Conservation (phyloP, 352 stramenopile genomes). For the Pythium pyrilobum region DNA sequence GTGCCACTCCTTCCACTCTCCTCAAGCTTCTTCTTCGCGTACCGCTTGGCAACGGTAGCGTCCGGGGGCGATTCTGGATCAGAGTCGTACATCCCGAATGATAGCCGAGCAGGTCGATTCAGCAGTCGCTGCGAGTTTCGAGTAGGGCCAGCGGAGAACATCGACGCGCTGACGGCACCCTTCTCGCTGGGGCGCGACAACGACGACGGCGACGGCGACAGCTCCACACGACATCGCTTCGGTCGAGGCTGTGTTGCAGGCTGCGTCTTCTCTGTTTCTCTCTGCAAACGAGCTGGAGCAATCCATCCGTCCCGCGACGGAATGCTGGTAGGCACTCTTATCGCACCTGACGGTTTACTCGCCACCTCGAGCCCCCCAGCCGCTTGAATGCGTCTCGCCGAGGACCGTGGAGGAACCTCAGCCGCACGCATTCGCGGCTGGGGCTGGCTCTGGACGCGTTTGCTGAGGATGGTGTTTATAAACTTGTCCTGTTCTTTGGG, state of each 20-base stretch:
- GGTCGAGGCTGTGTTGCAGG: background rate
- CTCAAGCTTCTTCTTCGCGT: background rate
- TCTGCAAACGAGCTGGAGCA: background rate
- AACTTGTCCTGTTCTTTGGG: too few relatives aligned
- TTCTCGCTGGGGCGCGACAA: too few relatives aligned
- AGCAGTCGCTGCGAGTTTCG: background rate
- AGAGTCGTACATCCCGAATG: slow-evolving; percentile 12
- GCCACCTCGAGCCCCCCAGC: too few relatives aligned
- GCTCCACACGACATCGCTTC: background rate
- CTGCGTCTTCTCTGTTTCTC: background rate
- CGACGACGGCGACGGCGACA: background rate
- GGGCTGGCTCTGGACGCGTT: too few relatives aligned
- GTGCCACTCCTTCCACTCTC: background rate
- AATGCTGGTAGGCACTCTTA: too few relatives aligned
- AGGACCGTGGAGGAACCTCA: too few relatives aligned
- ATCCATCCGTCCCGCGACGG: background rate
- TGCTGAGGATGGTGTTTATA: too few relatives aligned
- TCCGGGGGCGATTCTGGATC: background rate
- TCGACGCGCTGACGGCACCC: background rate
- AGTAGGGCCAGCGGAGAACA: background rate
- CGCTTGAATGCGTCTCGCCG: too few relatives aligned
- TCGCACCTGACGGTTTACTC: too few relatives aligned
- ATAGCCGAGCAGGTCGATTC: background rate
- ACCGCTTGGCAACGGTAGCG: background rate
- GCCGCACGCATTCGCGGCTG: too few relatives aligned